These are phyloP conservation scores for Fusarium sp. DNA, from an alignment of 2,329 filamentous ascomycete species.

Conservation along the genomic window DNA sequence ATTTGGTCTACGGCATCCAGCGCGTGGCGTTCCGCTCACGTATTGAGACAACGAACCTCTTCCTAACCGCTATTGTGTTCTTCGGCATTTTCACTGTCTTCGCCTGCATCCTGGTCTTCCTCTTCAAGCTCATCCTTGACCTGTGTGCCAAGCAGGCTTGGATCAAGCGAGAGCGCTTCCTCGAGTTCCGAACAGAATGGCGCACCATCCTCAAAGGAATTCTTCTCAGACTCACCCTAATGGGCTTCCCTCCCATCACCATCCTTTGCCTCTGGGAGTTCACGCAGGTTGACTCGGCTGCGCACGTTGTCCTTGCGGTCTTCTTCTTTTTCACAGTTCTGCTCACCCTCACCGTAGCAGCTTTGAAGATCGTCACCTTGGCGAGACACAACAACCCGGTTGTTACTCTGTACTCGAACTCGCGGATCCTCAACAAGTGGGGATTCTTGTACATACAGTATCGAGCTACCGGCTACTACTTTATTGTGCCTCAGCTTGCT, in stretches of 20 bases:
- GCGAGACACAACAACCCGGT: slow-evolving; percentile 95
- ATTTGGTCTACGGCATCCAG: slow-evolving; percentile 80
- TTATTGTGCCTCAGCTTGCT: slow-evolving; percentile 78
- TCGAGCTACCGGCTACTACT: slow-evolving; percentile 94
- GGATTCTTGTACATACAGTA: slow-evolving; percentile 98
- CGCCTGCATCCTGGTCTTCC: slow-evolving; percentile 74
- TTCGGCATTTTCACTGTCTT: slow-evolving; percentile 84
- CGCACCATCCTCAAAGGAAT: slow-evolving; percentile 91
- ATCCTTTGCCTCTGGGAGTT: slow-evolving; percentile 95
- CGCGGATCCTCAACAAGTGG: slow-evolving; percentile 92
- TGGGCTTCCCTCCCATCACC: slow-evolving; percentile 89
- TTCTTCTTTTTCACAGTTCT: slow-evolving; percentile 87
- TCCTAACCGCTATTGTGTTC: slow-evolving; percentile 89
- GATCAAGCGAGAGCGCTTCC: slow-evolving; percentile 85
- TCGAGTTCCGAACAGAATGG: slow-evolving; percentile 95
- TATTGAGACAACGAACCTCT: slow-evolving; percentile 91
- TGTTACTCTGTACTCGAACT: slow-evolving; percentile 94
- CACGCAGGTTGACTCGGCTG: slow-evolving; percentile 82
- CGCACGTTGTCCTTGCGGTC: slow-evolving; percentile 83
- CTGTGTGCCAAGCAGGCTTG: slow-evolving; percentile 74
- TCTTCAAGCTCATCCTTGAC: slow-evolving; percentile 85
- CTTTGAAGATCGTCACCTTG: slow-evolving; percentile 88
- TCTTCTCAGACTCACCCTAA: slow-evolving; percentile 85
- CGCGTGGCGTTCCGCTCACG: slow-evolving; percentile 86
- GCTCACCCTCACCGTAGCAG: slow-evolving; percentile 80